A percentile compares a stretch with the other conserved stretches of the same genome.
Evolutionary conservation across 169 alveolate genomes (phyloP).

Genomic region (Cryptosporidium xiaoi): DNA sequence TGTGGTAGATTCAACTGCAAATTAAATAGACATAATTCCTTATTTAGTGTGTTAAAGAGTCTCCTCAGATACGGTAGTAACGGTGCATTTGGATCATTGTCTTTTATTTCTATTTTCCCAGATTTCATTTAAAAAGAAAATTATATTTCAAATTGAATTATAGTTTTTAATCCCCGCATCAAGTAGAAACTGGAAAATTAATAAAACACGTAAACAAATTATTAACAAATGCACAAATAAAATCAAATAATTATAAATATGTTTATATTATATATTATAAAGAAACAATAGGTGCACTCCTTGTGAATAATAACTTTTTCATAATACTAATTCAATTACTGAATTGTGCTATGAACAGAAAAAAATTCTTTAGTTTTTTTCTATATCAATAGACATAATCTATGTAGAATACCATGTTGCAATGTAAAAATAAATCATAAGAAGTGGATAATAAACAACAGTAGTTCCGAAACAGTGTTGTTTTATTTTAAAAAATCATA

Average conservation of each 20-base stretch:
- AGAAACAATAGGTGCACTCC: too few species aligned
- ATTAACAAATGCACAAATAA: neutral
- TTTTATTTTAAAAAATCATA: too few species aligned
- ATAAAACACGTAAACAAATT: neutral
- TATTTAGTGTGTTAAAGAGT: conserved; percentile 41
- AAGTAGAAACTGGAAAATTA: neutral
- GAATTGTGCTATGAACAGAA: too few species aligned
- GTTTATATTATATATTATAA: too few species aligned
- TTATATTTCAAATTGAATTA: neutral
- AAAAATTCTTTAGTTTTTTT: too few species aligned
- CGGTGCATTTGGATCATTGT: conserved; percentile 62
- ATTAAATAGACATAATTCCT: conserved; percentile 35
- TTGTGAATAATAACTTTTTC: too few species aligned
- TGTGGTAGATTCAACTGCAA: conserved; percentile 30
- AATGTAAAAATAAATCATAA: too few species aligned
- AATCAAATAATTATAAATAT: neutral
- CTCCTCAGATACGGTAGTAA: conserved; percentile 62
- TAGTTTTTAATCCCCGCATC: neutral
- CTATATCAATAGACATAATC: too few species aligned
- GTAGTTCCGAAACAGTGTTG: too few species aligned
- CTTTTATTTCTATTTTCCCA: conserved; percentile 42
- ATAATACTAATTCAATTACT: too few species aligned
- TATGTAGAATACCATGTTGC: too few species aligned
- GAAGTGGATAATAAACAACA: too few species aligned
- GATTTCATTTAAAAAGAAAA: neutral